Evolutionary conservation across 2,329 filamentous ascomycete species (phyloP), one percentile per base, ranked within the genome.

Genomic region (Penicillium digitatum): DNA sequence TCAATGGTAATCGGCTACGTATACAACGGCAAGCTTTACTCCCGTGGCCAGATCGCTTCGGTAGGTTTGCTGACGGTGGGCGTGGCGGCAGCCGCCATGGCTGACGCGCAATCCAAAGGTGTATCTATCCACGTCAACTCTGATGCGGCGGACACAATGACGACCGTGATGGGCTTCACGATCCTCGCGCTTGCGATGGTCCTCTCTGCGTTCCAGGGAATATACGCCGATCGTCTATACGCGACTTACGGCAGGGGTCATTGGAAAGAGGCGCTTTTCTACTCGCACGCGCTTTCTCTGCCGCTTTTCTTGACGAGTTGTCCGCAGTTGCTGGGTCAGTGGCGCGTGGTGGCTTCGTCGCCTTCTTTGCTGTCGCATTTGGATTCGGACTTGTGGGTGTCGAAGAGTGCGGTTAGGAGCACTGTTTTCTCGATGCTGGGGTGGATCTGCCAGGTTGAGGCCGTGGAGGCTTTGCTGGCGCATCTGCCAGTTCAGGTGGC

Each of bases 261-360:
- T 72, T 97, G 94, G 90, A 88, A 87, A 64, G 94, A 97, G 72
- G 96, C 96, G 62, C 81, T 99, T 12, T 97, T 99, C 77, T 99
- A 97, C 77, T 95, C 89, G 22, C 85, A 87, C 62, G 71, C 70
- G 9, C 72, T 80, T 32, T 78, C 76, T 16, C 54, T 79, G 16
- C 75, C 76, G 5, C 72, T 79, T 49, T 76, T 79, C 57, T 54
- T 76, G 39, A 72, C 72, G 0, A 69, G 69, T 20, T 72, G 67
- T 32, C 47, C 69, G 4, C 70, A 72, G 42, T 61, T 77, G n/a
- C 56, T 62, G 6, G 57, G 63, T 4, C 74, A 78, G 44, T 69
- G 74, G 59, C 67, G 63, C 7, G 61, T 66, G 2, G 64, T 78
- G 12, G 59, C 69, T 26, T 62, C 66, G 1, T 72, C 73, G 0